phyloP scores from a whole-genome alignment of 495 filamentous ascomycete species.

The Aspergillus mulundensis region DNA sequence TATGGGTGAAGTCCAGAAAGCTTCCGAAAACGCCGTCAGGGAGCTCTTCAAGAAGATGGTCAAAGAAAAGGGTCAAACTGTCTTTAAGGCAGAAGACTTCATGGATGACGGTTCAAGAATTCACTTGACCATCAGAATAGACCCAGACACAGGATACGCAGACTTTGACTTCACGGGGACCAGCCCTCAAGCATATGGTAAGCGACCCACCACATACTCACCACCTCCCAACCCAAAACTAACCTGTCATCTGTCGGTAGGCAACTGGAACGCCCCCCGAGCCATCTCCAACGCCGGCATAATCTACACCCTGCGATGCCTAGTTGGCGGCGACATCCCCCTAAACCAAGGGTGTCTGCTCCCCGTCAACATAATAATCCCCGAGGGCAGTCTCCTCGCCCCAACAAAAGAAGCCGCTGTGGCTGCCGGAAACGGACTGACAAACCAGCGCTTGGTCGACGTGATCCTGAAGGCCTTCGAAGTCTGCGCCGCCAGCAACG shows the following conservation, averaged over 20 bases:
- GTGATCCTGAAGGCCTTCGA: conserved; percentile 81
- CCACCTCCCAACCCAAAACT: too few species aligned
- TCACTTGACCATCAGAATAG: conserved; percentile 74
- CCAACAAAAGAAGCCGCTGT: conserved; percentile 79
- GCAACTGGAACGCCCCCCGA: conserved; percentile 83
- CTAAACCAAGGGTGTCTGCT: conserved; percentile 90
- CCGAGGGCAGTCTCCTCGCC: conserved; percentile 70
- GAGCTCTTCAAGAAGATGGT: background rate
- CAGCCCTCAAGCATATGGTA: conserved; percentile 59
- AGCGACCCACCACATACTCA: too few species aligned
- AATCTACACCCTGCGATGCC: conserved; percentile 73
- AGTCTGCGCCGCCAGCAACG: conserved; percentile 81
- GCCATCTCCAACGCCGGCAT: conserved; percentile 77
- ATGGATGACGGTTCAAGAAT: conserved; percentile 83
- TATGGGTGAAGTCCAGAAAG: conserved; percentile 86
- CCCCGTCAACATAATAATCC: conserved; percentile 76
- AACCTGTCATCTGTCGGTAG: conserved; percentile 55
- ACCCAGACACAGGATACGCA: conserved; percentile 69
- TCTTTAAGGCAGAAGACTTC: background rate
- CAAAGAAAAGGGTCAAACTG: too few species aligned
- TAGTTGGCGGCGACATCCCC: conserved; percentile 85
- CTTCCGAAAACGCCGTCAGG: conserved; percentile 78
- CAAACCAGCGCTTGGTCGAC: conserved; percentile 79
- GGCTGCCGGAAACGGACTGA: conserved; percentile 57
- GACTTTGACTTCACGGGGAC: conserved; percentile 82